phyloP scores from a whole-genome alignment of 2,329 filamentous ascomycete genomes.

The Alternaria novae-zelandiae region DNA sequence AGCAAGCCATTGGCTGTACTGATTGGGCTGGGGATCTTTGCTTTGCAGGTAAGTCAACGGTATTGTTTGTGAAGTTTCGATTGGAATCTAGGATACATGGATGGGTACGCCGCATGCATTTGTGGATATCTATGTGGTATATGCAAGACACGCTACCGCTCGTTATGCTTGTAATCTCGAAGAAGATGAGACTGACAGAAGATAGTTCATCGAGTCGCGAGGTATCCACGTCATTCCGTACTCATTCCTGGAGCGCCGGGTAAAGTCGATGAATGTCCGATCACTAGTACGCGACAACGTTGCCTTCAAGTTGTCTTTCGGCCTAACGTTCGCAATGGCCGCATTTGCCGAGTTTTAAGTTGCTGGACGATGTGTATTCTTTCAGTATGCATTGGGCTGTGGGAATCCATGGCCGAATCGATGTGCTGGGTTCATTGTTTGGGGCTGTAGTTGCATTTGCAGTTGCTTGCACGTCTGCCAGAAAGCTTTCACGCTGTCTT shows the following conservation, averaged over 20 bases:
- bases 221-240: slow-evolving; percentile 61
- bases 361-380: not conserved
- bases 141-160: slow-evolving; percentile 14
- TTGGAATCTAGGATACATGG: not conserved
- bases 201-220: slow-evolving; percentile 57
- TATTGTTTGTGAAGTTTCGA: not conserved
- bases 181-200: slow-evolving; percentile 20
- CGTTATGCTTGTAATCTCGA: slow-evolving; percentile 6
- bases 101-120: not conserved
- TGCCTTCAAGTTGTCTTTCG: slow-evolving; percentile 72
- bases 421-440: slow-evolving; percentile 36
- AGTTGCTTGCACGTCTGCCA: slow-evolving; percentile 47
- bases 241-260: slow-evolving; percentile 56
- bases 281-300: slow-evolving; percentile 63
- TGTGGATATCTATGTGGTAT: slow-evolving; percentile 11
- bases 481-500: slow-evolving; percentile 44
- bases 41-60: slow-evolving; percentile 62
- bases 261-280: slow-evolving; percentile 58
- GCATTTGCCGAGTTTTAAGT: slow-evolving; percentile 64
- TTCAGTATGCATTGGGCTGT: slow-evolving; percentile 9
- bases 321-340: slow-evolving; percentile 74
- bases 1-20: slow-evolving; percentile 73
- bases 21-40: slow-evolving; percentile 68
- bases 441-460: slow-evolving; percentile 45
- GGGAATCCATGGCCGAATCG: slow-evolving; percentile 23